A percentile compares a stretch with the other conserved stretches of the same genome.
These are phyloP conservation scores for Marasmius fiardii DNA, from an alignment of 1,284 basidiomycete genomes.

Conservation along the genomic window DNA sequence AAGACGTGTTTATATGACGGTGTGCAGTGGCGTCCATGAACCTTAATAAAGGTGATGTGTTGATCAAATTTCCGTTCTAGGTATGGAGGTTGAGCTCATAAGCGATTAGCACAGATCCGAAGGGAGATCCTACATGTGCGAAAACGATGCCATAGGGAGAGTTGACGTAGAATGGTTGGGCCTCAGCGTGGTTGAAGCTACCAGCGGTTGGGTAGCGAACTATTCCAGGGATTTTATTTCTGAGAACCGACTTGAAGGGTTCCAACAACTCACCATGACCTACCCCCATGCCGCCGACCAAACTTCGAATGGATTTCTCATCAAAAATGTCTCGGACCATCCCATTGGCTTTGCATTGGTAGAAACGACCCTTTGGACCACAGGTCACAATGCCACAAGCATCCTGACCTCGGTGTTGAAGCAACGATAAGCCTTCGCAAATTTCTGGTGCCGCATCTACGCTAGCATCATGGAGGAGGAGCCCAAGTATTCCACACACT, in stretches of 20 bases:
- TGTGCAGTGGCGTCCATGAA: constrained; percentile 97
- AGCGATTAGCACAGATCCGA: constrained; percentile 1
- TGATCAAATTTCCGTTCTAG: constrained; percentile 98
- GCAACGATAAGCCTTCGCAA: constrained; percentile 84
- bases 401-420: constrained; percentile 97
- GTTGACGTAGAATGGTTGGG: constrained; percentile 99
- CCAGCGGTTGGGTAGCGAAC: constrained; percentile 98
- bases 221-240: constrained; percentile 27
- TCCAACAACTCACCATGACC: constrained; percentile 77
- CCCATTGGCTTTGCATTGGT: constrained; percentile 99
- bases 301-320: constrained; percentile 67
- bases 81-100: constrained; percentile 14
- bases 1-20: constrained; percentile 98
- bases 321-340: constrained; percentile 99
- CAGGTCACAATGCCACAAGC: constrained; percentile 98
- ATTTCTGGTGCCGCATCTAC: constrained; percentile 83
- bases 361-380: constrained; percentile 92
- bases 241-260: constrained; percentile 11
- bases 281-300: constrained; percentile 95
- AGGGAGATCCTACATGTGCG: constrained; percentile 74
- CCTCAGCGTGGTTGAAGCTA: constrained; percentile 96
- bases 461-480: constrained; percentile 76
- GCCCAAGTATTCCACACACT: constrained; percentile 91
- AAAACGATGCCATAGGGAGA: constrained; percentile 98
- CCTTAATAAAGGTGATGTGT: constrained; percentile 81